A percentile compares a stretch with the other conserved stretches of the same genome.
Evolutionary conservation across 2,329 filamentous ascomycete genomes (phyloP).

Genomic region (Trichoderma simmonsii): DNA sequence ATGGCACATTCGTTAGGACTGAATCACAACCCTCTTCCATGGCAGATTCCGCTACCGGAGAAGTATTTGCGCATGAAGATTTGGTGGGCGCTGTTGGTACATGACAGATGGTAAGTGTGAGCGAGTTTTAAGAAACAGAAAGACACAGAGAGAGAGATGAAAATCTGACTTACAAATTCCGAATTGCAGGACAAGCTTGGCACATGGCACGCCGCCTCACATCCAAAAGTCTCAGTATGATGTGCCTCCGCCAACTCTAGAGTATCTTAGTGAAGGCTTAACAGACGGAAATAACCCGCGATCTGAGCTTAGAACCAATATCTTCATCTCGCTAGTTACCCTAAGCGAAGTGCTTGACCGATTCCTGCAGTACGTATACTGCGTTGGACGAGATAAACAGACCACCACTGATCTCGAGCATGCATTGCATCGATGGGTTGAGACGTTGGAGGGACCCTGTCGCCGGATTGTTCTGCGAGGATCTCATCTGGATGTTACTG

Average conservation of each 20-base stretch:
- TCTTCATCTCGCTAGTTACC: conserved; percentile 45
- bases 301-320: conserved; percentile 27
- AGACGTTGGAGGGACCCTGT: conserved; percentile 37
- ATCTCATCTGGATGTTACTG: conserved; percentile 38
- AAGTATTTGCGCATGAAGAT: conserved; percentile 51
- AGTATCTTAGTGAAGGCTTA: conserved; percentile 32
- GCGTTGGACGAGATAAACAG: conserved; percentile 30
- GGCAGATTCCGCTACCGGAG: conserved; percentile 51
- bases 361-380: conserved; percentile 35
- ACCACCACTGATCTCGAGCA: conserved; percentile 36
- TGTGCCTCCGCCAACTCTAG: conserved; percentile 41
- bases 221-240: conserved; percentile 46
- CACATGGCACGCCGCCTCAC: conserved; percentile 51
- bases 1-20: conserved; percentile 53
- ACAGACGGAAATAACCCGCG: conserved; percentile 21
- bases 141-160: not conserved
- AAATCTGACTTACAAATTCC: not conserved
- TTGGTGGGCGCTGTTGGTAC: conserved; percentile 55
- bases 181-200: conserved; percentile 45
- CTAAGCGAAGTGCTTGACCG: conserved; percentile 41
- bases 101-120: conserved; percentile 45
- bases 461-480: conserved; percentile 43
- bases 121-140: not conserved
- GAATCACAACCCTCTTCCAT: conserved; percentile 50
- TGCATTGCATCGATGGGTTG: conserved; percentile 43